phyloP scores from a whole-genome alignment of 164 flowering plant genomes.

The Annona squamosa region DNA sequence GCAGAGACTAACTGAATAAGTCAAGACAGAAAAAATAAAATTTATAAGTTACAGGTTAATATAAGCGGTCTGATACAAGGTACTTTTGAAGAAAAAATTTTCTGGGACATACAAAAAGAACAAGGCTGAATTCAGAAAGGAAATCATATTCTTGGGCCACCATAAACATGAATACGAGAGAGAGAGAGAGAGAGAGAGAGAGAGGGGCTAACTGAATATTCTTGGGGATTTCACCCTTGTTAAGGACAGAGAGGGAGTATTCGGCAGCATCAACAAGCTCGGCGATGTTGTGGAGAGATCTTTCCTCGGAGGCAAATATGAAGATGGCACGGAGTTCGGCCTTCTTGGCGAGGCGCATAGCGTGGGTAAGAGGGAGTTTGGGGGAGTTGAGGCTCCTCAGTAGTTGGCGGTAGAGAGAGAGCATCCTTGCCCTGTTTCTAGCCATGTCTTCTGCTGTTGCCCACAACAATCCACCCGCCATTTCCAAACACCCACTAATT shows the following conservation, averaged over 20 bases:
- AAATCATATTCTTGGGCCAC: not conserved
- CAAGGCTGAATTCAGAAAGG: too few species aligned
- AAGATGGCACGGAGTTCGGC: conserved; percentile 28
- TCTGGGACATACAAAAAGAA: too few species aligned
- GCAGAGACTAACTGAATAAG: too few species aligned
- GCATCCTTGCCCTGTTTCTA: conserved; percentile 20
- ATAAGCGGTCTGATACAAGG: too few species aligned
- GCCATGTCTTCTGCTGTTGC: conserved; percentile 34
- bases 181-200: conserved; percentile 4
- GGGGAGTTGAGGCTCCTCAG: conserved; percentile 29
- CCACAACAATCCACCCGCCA: conserved; percentile 28
- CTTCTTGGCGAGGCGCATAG: conserved; percentile 28
- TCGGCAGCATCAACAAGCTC: conserved; percentile 32
- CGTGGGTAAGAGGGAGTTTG: conserved; percentile 18
- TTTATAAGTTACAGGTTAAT: too few species aligned
- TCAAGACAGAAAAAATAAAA: too few species aligned
- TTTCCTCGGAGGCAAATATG: conserved; percentile 23
- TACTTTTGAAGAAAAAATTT: too few species aligned
- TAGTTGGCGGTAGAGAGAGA: conserved; percentile 28
- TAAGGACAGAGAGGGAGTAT: conserved; percentile 24
- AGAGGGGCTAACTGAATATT: conserved; percentile 7
- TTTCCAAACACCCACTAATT: conserved; percentile 3
- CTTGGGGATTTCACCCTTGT: conserved; percentile 28
- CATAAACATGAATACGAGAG: not conserved
- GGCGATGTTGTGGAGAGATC: conserved; percentile 27